Conservation (phyloP, 768 basidiomycete genomes). For the Agrocybe pediades region DNA sequence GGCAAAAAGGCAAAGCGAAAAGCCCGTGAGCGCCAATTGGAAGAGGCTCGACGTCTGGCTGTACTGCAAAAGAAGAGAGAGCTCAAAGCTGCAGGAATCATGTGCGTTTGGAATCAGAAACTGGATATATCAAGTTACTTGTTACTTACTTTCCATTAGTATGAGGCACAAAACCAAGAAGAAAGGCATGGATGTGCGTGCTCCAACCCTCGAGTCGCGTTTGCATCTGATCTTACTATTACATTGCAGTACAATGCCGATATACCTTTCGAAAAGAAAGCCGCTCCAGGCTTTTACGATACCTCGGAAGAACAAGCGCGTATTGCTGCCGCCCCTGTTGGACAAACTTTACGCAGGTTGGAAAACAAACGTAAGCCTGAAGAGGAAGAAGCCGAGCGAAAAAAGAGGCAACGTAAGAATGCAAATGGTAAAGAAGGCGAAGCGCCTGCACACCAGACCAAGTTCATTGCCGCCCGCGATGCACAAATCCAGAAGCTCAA, state of each 20-base stretch:
- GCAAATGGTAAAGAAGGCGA: constrained; percentile 65
- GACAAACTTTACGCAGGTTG: constrained; percentile 86
- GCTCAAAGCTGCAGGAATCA: constrained; percentile 96
- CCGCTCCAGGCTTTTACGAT: constrained; percentile 96
- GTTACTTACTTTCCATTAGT: constrained; percentile 34
- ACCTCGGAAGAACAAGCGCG: constrained; percentile 92
- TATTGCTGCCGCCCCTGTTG: constrained; percentile 84
- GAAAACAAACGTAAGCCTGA: constrained; percentile 96
- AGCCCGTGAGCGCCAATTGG: constrained; percentile 94
- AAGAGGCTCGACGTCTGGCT: constrained; percentile 92
- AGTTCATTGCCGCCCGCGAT: constrained; percentile 95
- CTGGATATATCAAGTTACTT: background rate
- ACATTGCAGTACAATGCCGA: constrained; percentile 87
- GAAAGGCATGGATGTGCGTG: constrained; percentile 93
- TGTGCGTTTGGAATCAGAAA: constrained; percentile 50
- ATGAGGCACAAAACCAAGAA: constrained; percentile 94
- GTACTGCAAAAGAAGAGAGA: constrained; percentile 98
- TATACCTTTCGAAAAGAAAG: constrained; percentile 97
- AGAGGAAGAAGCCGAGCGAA: constrained; percentile 90
- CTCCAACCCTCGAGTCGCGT: background rate
- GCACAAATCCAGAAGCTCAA: constrained; percentile 98
- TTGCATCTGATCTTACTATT: too few relatives aligned
- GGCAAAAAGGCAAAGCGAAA: constrained; percentile 99
- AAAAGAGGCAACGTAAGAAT: constrained; percentile 80
- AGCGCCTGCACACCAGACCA: constrained; percentile 71